A percentile compares a stretch with the other conserved stretches of the same genome.
These are phyloP conservation scores for Neurospora tetrasperma DNA, from an alignment of 495 filamentous ascomycete genomes.

Conservation along the genomic window DNA sequence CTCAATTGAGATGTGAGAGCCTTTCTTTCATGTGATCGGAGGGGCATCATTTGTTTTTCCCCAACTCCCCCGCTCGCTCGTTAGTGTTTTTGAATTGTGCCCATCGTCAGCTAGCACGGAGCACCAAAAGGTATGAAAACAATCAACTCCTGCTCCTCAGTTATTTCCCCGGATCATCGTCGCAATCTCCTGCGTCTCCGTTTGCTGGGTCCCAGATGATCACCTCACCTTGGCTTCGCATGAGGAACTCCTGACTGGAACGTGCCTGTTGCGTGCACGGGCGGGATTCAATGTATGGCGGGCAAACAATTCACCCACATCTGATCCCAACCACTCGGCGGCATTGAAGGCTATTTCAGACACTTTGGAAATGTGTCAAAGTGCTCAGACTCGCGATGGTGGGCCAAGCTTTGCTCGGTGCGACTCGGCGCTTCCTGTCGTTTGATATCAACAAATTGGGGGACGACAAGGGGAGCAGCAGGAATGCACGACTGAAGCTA, in stretches of 20 bases:
- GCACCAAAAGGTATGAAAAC: background rate
- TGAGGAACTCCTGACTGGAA: background rate
- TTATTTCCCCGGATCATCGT: background rate
- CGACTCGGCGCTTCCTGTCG: background rate
- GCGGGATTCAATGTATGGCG: background rate
- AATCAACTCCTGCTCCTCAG: background rate
- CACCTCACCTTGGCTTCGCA: background rate
- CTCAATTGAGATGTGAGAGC: background rate
- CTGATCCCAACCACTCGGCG: background rate
- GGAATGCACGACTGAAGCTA: background rate
- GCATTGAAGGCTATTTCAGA: background rate
- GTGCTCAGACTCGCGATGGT: background rate
- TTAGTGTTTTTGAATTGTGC: background rate
- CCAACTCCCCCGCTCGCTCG: background rate
- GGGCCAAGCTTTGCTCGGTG: background rate
- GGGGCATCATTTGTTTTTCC: background rate
- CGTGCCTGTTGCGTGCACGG: background rate
- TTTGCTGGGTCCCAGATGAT: background rate
- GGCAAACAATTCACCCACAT: background rate
- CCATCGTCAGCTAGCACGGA: background rate
- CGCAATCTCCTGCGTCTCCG: background rate
- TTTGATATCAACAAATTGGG: background rate
- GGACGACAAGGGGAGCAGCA: background rate
- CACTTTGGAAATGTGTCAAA: background rate
- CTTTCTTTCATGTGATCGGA: slow-evolving; percentile 10